Base-by-base conservation (phyloP, 352 stramenopile genomes). In the Phytophthora sp. region DNA sequence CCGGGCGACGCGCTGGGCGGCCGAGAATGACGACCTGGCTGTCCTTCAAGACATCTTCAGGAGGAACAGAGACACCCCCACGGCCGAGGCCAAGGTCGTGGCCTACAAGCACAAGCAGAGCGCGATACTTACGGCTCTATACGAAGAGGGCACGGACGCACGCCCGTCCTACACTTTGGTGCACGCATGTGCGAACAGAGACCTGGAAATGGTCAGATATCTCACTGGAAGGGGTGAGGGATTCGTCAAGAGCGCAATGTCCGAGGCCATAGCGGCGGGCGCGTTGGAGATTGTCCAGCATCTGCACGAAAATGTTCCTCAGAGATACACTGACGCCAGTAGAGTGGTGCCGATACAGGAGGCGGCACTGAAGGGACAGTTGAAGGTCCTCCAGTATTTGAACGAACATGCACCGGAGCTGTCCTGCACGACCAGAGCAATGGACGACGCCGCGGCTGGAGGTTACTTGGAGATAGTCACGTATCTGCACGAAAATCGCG, bases 171-270 rank as follows among this genome's bases (percentile, higher is more conserved):
- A 78, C 47, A 84, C 74, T 54, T 66, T 90, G 8, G 77, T 79
- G 36, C 55, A 57, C 11, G 81, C 81, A 16, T 76, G 69, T 30
- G 55, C 71, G 16, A 67, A 69, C n/a, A 54, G 65, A 3, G 71
- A 90, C 45, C 50, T 90, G 20, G 73, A 84, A 41, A 86, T 71
- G 67, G 76, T 85, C 39, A 62, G 74, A 51, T 90, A 80, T 29
- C 60, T 90, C 5, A 75, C 70, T 8, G 6, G 42, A 3, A 73
- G 69, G n/a, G 57, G 65, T 4, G 75, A 82, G 35, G 81, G 81
- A 7, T 90, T 90, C 36, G 66, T 84, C 45, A 86, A 88, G 57
- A 71, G 64, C 15, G 77, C 81, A 39, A 84, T 86, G 73, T 79
- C 67, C 4, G 77, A 78, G 29, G 79, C 79, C 1, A 70, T 88